Evolutionary conservation across 768 basidiomycete genomes (phyloP).

Genomic region (Boletus rubropictus): DNA sequence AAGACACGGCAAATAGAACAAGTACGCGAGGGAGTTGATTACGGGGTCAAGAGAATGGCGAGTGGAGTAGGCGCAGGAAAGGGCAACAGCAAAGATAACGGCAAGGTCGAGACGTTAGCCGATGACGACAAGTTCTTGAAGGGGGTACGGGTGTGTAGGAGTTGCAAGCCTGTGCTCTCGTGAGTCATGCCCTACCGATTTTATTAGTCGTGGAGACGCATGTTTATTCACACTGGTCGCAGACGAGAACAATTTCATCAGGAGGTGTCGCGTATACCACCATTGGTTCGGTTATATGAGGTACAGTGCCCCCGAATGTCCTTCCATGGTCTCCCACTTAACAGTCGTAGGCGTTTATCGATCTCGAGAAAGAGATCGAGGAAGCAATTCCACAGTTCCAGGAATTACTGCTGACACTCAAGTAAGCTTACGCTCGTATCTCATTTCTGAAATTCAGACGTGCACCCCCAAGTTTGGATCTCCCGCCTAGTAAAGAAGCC

Average conservation of each 20-base stretch:
- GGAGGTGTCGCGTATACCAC: conserved; percentile 52
- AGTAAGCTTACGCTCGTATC: conserved; percentile 32
- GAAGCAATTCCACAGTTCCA: conserved; percentile 83
- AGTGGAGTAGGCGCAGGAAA: neutral
- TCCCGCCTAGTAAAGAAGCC: conserved; percentile 63
- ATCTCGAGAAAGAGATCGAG: conserved; percentile 85
- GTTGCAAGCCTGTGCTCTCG: conserved; percentile 77
- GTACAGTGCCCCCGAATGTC: conserved; percentile 33
- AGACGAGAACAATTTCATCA: conserved; percentile 79
- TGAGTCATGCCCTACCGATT: conserved; percentile 36
- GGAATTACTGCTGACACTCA: conserved; percentile 69
- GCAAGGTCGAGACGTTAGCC: conserved; percentile 35
- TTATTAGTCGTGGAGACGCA: neutral
- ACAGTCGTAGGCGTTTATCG: conserved; percentile 52
- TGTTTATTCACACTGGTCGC: neutral
- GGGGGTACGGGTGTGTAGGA: conserved; percentile 81
- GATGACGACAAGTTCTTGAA: conserved; percentile 82
- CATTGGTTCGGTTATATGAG: conserved; percentile 67
- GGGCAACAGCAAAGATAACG: conserved; percentile 31
- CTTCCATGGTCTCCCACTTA: neutral
- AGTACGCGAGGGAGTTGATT: conserved; percentile 78
- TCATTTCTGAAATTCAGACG: conserved; percentile 10
- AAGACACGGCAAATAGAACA: conserved; percentile 75
- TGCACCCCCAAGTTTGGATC: conserved; percentile 29
- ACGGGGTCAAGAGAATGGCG: conserved; percentile 61